These are phyloP conservation scores for Jackrogersella minutella DNA, from an alignment of 495 filamentous ascomycete species.

Conservation along the genomic window DNA sequence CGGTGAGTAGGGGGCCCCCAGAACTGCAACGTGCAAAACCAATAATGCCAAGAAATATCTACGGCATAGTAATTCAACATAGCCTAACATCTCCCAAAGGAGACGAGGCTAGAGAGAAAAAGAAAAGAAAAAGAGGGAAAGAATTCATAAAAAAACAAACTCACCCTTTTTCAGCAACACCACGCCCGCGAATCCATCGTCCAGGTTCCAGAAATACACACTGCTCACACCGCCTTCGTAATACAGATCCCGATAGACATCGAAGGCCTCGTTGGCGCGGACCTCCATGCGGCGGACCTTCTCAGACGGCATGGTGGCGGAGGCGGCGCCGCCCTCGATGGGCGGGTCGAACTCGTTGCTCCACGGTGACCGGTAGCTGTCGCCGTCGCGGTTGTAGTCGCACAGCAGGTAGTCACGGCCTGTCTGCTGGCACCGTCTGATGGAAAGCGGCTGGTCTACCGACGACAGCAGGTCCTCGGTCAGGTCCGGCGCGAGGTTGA, in stretches of 20 bases:
- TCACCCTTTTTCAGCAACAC: conserved; percentile 93
- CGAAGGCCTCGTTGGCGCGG: conserved; percentile 92
- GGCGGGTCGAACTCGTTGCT: conserved; percentile 97
- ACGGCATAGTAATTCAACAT: background rate
- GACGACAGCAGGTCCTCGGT: conserved; percentile 98
- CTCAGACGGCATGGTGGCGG: conserved; percentile 71
- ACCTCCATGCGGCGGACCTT: conserved; percentile 92
- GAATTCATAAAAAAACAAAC: conserved; percentile 32
- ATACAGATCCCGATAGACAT: conserved; percentile 96
- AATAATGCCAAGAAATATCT: background rate
- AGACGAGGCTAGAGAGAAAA: background rate
- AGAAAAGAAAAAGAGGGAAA: conserved; percentile 1
- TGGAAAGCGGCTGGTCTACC: conserved; percentile 91
- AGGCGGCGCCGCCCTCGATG: conserved; percentile 59
- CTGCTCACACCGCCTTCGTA: conserved; percentile 95
- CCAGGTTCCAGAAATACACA: conserved; percentile 98
- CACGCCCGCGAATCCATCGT: conserved; percentile 97
- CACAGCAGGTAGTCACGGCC: conserved; percentile 97
- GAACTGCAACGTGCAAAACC: background rate
- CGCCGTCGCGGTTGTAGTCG: conserved; percentile 99
- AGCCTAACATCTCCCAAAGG: background rate
- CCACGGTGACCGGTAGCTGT: conserved; percentile 96
- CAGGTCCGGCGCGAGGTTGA: conserved; percentile 84
- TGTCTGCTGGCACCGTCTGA: conserved; percentile 83
- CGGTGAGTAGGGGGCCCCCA: background rate